phyloP scores from a whole-genome alignment of 257 asterid genomes.

The Solanum sparsipilum region DNA sequence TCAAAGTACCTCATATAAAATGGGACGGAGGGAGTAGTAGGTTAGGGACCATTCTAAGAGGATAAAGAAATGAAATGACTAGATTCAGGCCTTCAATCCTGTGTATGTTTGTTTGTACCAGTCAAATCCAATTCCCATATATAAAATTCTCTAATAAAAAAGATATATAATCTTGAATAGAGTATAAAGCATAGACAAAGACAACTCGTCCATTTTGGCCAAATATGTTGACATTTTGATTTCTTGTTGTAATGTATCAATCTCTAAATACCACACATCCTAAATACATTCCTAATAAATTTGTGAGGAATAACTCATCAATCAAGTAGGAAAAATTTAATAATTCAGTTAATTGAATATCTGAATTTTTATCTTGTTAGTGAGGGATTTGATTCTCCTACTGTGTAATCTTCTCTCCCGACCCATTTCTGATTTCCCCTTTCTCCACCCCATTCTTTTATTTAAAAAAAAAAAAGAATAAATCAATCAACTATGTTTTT shows the following conservation, averaged over 20 bases:
- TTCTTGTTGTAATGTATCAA: background rate
- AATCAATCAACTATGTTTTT: background rate
- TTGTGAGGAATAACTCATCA: background rate
- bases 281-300: too few relatives aligned
- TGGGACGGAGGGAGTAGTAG: background rate
- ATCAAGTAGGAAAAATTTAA: background rate
- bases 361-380: too few relatives aligned
- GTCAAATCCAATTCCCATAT: background rate
- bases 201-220: background rate
- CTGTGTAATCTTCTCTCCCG: background rate
- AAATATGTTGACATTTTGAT: background rate
- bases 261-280: background rate
- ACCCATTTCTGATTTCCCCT: background rate
- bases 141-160: background rate
- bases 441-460: background rate
- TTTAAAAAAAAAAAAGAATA: too few relatives aligned
- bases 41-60: background rate
- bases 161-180: background rate
- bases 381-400: background rate
- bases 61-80: background rate
- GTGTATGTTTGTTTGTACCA: background rate
- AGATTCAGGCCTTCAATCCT: background rate
- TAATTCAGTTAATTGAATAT: too few relatives aligned
- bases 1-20: too few relatives aligned
- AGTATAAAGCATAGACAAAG: background rate